Conservation (phyloP, 306 rosid genomes). For the Parietaria judaica region DNA sequence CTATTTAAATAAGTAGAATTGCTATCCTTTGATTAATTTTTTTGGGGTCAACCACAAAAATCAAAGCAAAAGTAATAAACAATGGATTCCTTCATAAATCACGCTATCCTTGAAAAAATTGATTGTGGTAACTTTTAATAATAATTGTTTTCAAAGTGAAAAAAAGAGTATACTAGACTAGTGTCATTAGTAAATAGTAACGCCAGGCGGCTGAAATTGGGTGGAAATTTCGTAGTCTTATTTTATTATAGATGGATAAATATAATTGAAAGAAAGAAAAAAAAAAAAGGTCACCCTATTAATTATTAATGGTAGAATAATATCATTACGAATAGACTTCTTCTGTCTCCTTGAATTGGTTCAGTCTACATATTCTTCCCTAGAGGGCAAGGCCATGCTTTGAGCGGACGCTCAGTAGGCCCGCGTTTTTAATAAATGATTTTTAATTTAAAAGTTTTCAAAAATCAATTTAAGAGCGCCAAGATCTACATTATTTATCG, state of each 20-base stretch:
- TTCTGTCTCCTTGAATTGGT: conserved; percentile 6
- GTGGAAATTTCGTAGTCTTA: background rate
- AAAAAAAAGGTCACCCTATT: background rate
- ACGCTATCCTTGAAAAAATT: background rate
- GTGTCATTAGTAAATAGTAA: background rate
- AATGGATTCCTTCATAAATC: background rate
- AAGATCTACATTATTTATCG: too few relatives aligned
- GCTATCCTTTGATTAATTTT: background rate
- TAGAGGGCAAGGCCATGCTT: too few relatives aligned
- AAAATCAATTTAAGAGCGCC: too few relatives aligned
- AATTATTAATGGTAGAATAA: background rate
- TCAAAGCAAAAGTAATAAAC: background rate
- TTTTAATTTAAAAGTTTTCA: too few relatives aligned
- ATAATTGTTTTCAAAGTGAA: background rate
- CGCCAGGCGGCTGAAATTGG: background rate
- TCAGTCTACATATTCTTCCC: too few relatives aligned
- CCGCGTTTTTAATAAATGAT: too few relatives aligned
- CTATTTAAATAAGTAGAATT: background rate
- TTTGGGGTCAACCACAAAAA: background rate
- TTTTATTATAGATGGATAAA: too few relatives aligned
- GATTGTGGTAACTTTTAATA: conserved; percentile 1
- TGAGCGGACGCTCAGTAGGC: too few relatives aligned
- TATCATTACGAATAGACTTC: background rate
- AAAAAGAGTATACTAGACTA: background rate
- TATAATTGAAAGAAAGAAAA: background rate